Evolutionary conservation across 805 yeast species (phyloP).

Genomic region (Kregervanrija fluxuum): DNA sequence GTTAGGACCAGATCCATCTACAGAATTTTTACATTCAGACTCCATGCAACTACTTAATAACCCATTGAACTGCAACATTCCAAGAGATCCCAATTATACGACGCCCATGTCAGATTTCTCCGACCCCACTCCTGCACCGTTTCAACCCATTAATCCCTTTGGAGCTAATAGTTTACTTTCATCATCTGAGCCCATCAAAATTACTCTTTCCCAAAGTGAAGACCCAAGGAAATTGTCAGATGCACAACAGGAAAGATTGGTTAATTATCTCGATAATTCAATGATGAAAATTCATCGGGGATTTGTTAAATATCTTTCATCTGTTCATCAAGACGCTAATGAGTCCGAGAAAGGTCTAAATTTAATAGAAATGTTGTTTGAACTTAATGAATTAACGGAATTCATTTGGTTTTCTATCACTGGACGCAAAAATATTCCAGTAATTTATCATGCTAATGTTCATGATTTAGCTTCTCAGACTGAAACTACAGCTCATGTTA

Average conservation of each 20-base stretch:
- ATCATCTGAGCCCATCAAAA: conserved; percentile 17
- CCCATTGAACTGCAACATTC: conserved; percentile 1
- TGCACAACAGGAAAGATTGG: conserved; percentile 50
- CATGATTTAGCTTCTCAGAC: background rate
- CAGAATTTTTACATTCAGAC: no score
- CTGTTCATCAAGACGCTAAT: conserved; percentile 22
- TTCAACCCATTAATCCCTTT: conserved; percentile 24
- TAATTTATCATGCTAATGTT: conserved; percentile 20
- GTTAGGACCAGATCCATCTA: no score
- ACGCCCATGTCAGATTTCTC: conserved; percentile 9
- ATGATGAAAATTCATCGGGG: conserved; percentile 48
- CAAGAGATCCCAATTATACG: conserved; percentile 1
- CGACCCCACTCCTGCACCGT: conserved; percentile 18
- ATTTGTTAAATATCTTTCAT: conserved; percentile 34
- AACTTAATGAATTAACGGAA: conserved; percentile 41
- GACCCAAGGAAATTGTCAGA: conserved; percentile 27
- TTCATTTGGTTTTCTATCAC: conserved; percentile 57
- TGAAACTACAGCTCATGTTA: background rate
- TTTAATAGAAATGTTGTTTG: conserved; percentile 32
- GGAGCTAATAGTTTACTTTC: conserved; percentile 18
- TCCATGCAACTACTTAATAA: background rate
- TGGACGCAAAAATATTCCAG: conserved; percentile 24
- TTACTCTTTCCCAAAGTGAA: background rate
- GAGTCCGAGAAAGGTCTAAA: conserved; percentile 13
- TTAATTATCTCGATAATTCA: conserved; percentile 46